Evolutionary conservation across 441 rosid species (phyloP).

Genomic region (Melastoma candidum): DNA sequence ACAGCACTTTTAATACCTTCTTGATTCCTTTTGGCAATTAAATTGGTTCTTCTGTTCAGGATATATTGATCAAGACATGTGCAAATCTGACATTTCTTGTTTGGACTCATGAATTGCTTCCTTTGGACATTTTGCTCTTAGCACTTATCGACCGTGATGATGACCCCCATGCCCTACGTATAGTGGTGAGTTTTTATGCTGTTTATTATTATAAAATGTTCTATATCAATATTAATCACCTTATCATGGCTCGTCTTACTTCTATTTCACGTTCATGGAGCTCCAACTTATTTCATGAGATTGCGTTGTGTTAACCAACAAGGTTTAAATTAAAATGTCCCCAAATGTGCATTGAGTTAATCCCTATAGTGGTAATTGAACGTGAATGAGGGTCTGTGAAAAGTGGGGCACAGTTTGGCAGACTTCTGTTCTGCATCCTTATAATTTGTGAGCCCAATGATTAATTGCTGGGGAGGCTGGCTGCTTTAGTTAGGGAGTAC

Average conservation of each 20-base stretch:
- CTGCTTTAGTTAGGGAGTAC: no score
- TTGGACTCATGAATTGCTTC: conserved; percentile 92
- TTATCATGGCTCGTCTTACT: not conserved
- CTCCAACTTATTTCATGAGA: conserved; percentile 1
- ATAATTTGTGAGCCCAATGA: no score
- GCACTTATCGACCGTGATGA: conserved; percentile 96
- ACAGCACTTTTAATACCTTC: not conserved
- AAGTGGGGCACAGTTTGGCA: no score
- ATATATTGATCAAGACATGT: conserved; percentile 48
- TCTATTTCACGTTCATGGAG: not conserved
- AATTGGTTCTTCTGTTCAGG: conserved; percentile 30
- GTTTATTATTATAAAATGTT: conserved; percentile 7
- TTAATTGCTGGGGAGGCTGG: no score
- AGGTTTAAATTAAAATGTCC: no score
- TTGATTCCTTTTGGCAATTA: not conserved
- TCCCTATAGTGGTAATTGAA: no score
- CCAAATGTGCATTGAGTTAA: no score
- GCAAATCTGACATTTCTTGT: conserved; percentile 69
- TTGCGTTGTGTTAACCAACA: not conserved
- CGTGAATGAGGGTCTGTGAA: no score
- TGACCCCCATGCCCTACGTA: conserved; percentile 83
- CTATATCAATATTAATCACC: not conserved
- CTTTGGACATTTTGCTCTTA: conserved; percentile 83
- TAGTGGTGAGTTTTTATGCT: conserved; percentile 51
- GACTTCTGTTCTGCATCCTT: no score